Percentiles rank a stretch among this genome's conserved stretches.
Conservation (phyloP, 2,329 filamentous ascomycete genomes). For the Lizonia empirigonia region DNA sequence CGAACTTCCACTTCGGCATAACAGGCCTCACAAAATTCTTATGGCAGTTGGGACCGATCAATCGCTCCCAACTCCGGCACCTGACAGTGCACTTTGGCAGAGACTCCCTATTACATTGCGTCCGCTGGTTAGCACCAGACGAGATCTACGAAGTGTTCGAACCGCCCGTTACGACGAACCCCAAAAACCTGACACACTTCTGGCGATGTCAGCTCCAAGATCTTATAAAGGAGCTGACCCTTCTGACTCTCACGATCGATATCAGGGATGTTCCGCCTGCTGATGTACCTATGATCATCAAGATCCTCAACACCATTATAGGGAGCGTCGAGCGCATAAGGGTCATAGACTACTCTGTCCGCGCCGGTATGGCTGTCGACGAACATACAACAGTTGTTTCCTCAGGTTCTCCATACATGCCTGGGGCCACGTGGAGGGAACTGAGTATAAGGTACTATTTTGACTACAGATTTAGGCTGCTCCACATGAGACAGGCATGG, state of each 20-base stretch:
- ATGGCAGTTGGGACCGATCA: constrained; percentile 29
- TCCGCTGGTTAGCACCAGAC: constrained; percentile 41
- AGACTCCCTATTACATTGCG: constrained; percentile 32
- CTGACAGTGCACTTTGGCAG: constrained; percentile 31
- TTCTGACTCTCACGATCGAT: constrained; percentile 32
- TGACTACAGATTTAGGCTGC: constrained; percentile 5
- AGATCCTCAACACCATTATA: constrained; percentile 25
- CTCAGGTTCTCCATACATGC: background rate
- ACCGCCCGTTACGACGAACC: constrained; percentile 27
- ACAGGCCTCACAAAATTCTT: constrained; percentile 30
- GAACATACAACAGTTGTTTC: background rate
- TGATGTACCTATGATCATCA: constrained; percentile 34
- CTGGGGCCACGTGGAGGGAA: constrained; percentile 1
- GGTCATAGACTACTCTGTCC: background rate
- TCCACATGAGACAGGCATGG: constrained; percentile 1
- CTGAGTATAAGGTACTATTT: constrained; percentile 1
- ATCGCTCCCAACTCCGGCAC: constrained; percentile 28
- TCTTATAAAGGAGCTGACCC: constrained; percentile 31
- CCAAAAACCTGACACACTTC: constrained; percentile 30
- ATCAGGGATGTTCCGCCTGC: constrained; percentile 21
- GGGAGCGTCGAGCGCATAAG: constrained; percentile 19
- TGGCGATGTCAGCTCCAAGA: constrained; percentile 43
- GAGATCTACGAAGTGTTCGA: constrained; percentile 35
- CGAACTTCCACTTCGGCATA: constrained; percentile 34
- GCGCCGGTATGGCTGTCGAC: background rate